Base-by-base conservation (phyloP, 768 basidiomycete genomes). In the Tricholoma sp. region DNA sequence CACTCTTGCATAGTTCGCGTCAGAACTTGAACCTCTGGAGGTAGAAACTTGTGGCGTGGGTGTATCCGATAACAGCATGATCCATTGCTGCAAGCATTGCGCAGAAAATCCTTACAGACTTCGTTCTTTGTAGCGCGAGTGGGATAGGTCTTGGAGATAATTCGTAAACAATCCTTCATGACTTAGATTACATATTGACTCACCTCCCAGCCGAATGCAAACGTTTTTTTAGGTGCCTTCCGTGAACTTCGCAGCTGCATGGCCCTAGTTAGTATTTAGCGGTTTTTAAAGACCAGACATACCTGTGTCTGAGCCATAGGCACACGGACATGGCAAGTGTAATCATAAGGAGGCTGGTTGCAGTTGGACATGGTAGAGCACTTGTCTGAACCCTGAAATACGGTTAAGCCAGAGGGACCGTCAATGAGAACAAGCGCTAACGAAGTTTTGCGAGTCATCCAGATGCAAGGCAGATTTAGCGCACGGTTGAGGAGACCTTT, bases 101-200 rank as follows among this genome's bases (percentile, higher is more conserved):
- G 13, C n/a, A 57, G 4, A 41, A 61, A 63, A 9, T 13, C 1
- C n/a, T 34, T 52, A 42, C 63, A 63, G 17, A 59, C 47, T 53
- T 61, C 60, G 39, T 63, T 59, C 12, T 47, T 50, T 1, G 17
- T 6, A 1, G 71, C 73, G 0, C 49, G 56, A 0, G 74, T 75
- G 6, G 58, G 67, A 42, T 61, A 61, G 7, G 71, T 68, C 73
- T 76, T 42, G 3, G 34, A 36, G 9, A 28, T 10, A 20, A 36
- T 50, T 20, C 52, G 6, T 33, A 12, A 50, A 17, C n/a, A 44
- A 18, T 15, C 1, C 11, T 34, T 34, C 34, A 20, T 1, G n/a
- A 3, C 13, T n/a, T 18, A 34, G 4, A 24, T 24, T 24, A 4
- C 24, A 24, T 5, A 17, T 9, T 8, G 10, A 57, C 58, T 15